phyloP scores from a whole-genome alignment of 805 yeast genomes.

The Saccharomycopsis vini region DNA sequence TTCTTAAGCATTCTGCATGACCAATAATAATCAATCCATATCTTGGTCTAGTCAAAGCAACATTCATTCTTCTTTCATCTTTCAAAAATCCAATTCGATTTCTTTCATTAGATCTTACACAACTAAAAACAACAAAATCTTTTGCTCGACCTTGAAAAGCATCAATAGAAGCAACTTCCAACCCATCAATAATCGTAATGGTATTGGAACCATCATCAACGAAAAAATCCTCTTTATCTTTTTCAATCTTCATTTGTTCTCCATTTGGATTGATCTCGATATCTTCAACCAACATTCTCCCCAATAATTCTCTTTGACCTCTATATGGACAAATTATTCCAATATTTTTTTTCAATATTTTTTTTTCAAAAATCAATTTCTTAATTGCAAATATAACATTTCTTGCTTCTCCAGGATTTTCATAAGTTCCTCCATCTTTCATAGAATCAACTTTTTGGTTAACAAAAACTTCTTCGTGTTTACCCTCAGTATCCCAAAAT shows the following conservation, averaged over 20 bases:
- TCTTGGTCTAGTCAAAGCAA: slow-evolving; percentile 89
- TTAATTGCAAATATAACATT: slow-evolving; percentile 63
- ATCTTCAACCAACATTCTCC: slow-evolving; percentile 43
- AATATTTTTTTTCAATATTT: slow-evolving; percentile 44
- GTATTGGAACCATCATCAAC: slow-evolving; percentile 53
- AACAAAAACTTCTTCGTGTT: slow-evolving; percentile 79
- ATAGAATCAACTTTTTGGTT: slow-evolving; percentile 87
- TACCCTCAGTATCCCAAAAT: slow-evolving; percentile 55
- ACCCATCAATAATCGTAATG: slow-evolving; percentile 45
- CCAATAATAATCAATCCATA: slow-evolving; percentile 77
- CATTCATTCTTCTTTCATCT: slow-evolving; percentile 93
- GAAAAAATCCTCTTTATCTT: neutral
- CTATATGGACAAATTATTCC: slow-evolving; percentile 94
- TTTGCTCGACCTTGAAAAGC: slow-evolving; percentile 98
- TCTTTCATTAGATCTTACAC: slow-evolving; percentile 79
- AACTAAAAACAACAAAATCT: slow-evolving; percentile 85
- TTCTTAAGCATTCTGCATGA: no score
- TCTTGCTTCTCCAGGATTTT: slow-evolving; percentile 60
- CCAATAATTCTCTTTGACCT: slow-evolving; percentile 63
- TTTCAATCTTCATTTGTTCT: no score
- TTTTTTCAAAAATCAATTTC: slow-evolving; percentile 50
- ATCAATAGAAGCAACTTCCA: slow-evolving; percentile 92
- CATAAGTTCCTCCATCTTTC: slow-evolving; percentile 59
- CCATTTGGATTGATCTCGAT: neutral
- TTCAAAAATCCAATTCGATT: slow-evolving; percentile 82